Evolutionary conservation across 208 protist species (phyloP), one percentile per base, ranked within the genome.

Genomic region (Crithidia bombi): DNA sequence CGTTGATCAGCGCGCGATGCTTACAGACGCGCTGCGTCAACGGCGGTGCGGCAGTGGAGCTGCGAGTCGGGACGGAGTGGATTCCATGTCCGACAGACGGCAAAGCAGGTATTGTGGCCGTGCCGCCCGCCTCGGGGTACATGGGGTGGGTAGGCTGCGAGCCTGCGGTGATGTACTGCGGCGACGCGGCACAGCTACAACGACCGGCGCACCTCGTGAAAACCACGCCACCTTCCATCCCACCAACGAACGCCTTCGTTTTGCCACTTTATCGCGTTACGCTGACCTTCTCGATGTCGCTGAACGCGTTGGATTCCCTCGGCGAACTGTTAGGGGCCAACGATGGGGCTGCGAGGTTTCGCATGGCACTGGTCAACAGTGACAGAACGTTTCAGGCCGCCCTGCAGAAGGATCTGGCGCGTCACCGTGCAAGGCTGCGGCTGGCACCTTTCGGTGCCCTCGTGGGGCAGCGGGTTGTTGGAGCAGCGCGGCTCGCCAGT

Each of bases 41-140:
- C 7, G 52, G 25, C 17, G 61, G 69, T 5, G 11, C 33, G 0
- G 25, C 55, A 2, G 69, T 88, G 17, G 65, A 91, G 49, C 25
- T 88, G 1, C 55, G 81, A 30, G 47, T 88, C 2, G 72, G 77
- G 26, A 61, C 47, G 11, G 26, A 32, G 43, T 91, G 86, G 86
- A 36, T 91, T 1, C 28, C 69, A 9, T 91, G 86, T 52, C 82
- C 82, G 0, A 32, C n/a, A 0, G 73, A 91, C 57, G 82, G 86
- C 38, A 25, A 32, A 10, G 68, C 79, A 4, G 79, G 64, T 19
- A 26, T 79, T 21, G 41, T 87, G 12, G 5, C n/a, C 0, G 52
- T 81, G 14, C 72, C 78, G 14, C 26, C 46, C 1, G 39, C 43
- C 0, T 79, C 74, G 0, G 80, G 80, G 5, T 86, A 71, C 55